Conservation (phyloP, 306 rosid species). For the Prosopis cineraria region DNA sequence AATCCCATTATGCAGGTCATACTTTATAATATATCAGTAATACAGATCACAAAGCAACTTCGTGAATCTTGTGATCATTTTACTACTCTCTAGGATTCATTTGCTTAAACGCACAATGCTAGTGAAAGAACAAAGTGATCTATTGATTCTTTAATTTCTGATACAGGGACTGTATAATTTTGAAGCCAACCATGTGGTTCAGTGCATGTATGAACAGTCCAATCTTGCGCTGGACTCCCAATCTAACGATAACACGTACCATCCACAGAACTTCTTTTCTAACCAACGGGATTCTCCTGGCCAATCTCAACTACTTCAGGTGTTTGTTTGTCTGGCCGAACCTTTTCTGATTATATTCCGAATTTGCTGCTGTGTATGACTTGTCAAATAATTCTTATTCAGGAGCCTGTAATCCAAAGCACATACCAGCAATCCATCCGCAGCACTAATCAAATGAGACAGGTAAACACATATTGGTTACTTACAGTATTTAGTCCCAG, state of each 20-base stretch:
- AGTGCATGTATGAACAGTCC: constrained; percentile 53
- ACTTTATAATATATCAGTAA: constrained; percentile 19
- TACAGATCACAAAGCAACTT: constrained; percentile 1
- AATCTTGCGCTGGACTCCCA: constrained; percentile 46
- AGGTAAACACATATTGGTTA: constrained; percentile 40
- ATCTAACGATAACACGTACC: constrained; percentile 47
- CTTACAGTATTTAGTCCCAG: not conserved
- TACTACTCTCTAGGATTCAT: constrained; percentile 8
- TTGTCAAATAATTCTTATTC: constrained; percentile 27
- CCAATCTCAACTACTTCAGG: constrained; percentile 58
- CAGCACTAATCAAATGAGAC: constrained; percentile 49
- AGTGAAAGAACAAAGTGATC: not conserved
- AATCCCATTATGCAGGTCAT: constrained; percentile 55
- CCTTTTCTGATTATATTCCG: not conserved
- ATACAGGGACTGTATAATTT: constrained; percentile 55
- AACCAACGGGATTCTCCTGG: constrained; percentile 56
- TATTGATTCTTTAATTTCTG: constrained; percentile 34
- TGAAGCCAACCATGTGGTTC: constrained; percentile 54
- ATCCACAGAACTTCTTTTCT: constrained; percentile 48
- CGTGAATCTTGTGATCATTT: constrained; percentile 13
- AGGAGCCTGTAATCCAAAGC: constrained; percentile 51
- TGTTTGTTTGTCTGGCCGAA: constrained; percentile 30
- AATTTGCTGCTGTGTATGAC: constrained; percentile 28
- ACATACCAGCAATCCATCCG: constrained; percentile 51
- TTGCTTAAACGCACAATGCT: not conserved